Conservation (phyloP, 345 rosid genomes). For the Triadica sebifera region DNA sequence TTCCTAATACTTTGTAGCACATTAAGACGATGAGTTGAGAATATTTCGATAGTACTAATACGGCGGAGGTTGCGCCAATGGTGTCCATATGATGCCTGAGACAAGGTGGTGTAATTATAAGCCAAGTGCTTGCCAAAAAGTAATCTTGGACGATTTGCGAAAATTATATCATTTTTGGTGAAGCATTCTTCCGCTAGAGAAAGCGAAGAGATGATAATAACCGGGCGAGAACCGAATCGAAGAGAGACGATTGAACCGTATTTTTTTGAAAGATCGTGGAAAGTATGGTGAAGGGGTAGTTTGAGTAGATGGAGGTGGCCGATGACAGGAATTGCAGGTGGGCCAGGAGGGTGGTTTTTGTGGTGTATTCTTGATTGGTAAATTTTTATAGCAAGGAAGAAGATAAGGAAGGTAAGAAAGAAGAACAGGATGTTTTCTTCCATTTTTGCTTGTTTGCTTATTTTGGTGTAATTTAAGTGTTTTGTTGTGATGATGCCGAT, state of each 20-base stretch:
- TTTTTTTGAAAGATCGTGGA: slow-evolving; percentile 31
- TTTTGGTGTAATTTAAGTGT: neutral
- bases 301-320: slow-evolving; percentile 24
- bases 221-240: slow-evolving; percentile 24
- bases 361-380: slow-evolving; percentile 1
- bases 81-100: slow-evolving; percentile 33
- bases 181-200: slow-evolving; percentile 28
- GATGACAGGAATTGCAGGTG: slow-evolving; percentile 12
- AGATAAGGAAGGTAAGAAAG: neutral
- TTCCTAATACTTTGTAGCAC: slow-evolving; percentile 20
- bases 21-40: slow-evolving; percentile 37
- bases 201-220: slow-evolving; percentile 22
- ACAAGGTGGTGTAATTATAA: slow-evolving; percentile 37
- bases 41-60: slow-evolving; percentile 35
- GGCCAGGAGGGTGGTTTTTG: slow-evolving; percentile 17
- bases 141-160: slow-evolving; percentile 24
- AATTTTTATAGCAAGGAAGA: neutral
- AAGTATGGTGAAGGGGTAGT: slow-evolving; percentile 16
- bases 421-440: neutral
- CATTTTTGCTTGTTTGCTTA: neutral
- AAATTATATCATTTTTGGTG: slow-evolving; percentile 28
- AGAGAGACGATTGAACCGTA: slow-evolving; percentile 40
- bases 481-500: neutral
- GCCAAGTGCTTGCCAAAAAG: slow-evolving; percentile 1
- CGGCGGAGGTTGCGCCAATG: slow-evolving; percentile 54